Evolutionary conservation across 1,284 basidiomycete genomes (phyloP), one percentile per base, ranked within the genome.

Genomic region (Marasmius oreades): DNA sequence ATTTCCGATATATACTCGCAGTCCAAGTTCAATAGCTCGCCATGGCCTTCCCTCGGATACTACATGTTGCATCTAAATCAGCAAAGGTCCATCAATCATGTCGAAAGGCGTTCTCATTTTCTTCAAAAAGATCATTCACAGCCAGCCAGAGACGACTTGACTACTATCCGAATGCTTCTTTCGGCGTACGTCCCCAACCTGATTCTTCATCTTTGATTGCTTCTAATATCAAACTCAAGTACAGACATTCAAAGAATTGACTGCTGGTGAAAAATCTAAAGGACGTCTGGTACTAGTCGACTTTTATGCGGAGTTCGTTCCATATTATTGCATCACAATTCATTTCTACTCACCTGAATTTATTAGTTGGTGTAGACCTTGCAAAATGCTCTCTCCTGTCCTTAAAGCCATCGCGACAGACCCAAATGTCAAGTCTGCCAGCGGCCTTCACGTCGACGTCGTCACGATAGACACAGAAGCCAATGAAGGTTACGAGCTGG

Each of bases 291-390:
- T 87, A 31, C 70, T 90, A 5, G 86, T 89, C 12, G 88, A 90
- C 63, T 91, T 90, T 62, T 86, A 89, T 64, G 89, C 88, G 48
- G 80, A 88, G 88, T 89, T 63, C 46, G 84, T 77, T 14, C 18
- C 42, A 33, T 52, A 36, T 34, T 22, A 22, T 34, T 59, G 33
- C 43, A 53, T 53, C 36, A 23, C 14, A 20, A 51, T 22, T 51
- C 48, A 56, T 55, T 18, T 36, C 12, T 37, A 16, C 26, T 26
- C 24, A 39, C 10, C n/a, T 20, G n/a, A 34, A 16, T 36, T 12
- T 2, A 57, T 18, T 63, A 90, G 89, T 59, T 91, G 88, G 89
- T 91, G 89, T 62, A 73, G 76, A 24, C 88, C 87, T 51, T 91
- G 89, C 72, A 84, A 79, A 62, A 71, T 76, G 67, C 76, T 90